Base-by-base conservation (phyloP, 306 rosid species). In the Cicer cuneatum region DNA sequence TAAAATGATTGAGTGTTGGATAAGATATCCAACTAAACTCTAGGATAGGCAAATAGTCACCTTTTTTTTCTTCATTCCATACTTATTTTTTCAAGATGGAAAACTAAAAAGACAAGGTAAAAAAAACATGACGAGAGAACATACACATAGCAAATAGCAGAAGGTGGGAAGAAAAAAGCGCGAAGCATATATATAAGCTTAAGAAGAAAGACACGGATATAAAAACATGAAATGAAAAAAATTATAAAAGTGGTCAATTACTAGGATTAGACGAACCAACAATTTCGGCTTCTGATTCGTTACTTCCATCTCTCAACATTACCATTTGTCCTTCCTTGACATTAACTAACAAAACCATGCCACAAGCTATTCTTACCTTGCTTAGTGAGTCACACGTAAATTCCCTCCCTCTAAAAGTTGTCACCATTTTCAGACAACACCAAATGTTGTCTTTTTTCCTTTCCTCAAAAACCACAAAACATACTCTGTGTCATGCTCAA, bases 321-420 rank as follows among this genome's bases (percentile, higher is more conserved):
- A 53, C 69, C 38, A 79, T 70, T 73, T 72, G 48, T 71, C 39
- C 73, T 85, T 83, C 83, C 85, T 79, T 84, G 73, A 49, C 54
- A 69, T 19, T 43, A 78, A 79, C 82, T 73, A 75, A 75, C 74
- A 67, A 85, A 87, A 87, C 94, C 91, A 75, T 75, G 72, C 70
- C 84, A 70, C 91, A 90, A 88, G 91, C 88, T 88, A 90, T 90
- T 73, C 96, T 84, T 87, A 77, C 67, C 96, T 81, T 87, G 52
- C 64, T 69, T 49, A 49, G 59, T 70, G 82, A 90, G 94, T 83
- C 52, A 82, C 73, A 56, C 58, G 21, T 61, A 43, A 71, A 51
- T 59, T 60, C 62, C 69, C 78, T 76, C 60, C 46, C 80, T 41
- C 71, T n/a, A 53, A 69, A 78, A 76, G 54, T 78, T 60, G 19